These are phyloP conservation scores for Claviceps humidiphila DNA, from an alignment of 2,329 filamentous ascomycete genomes.

Conservation along the genomic window DNA sequence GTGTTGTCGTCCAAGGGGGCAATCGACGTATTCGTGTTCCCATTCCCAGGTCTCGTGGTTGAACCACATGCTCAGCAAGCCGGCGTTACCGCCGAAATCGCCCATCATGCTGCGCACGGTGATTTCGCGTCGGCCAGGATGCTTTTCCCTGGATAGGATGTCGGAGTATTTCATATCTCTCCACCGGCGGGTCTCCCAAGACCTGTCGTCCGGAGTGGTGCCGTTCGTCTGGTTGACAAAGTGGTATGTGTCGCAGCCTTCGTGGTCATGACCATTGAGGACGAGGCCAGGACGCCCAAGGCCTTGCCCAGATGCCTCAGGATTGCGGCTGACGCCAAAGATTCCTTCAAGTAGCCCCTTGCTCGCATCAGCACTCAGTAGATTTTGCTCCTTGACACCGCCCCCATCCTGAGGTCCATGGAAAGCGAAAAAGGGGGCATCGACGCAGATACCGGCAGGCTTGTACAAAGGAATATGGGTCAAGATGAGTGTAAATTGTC, in stretches of 20 bases:
- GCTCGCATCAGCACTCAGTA: conserved; percentile 61
- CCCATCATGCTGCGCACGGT: conserved; percentile 99
- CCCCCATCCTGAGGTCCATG: conserved; percentile 51
- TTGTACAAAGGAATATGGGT: conserved; percentile 93
- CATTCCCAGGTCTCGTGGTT: conserved; percentile 60
- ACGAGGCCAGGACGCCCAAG: conserved; percentile 63
- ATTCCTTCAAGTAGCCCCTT: conserved; percentile 71
- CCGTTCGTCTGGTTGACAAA: conserved; percentile 52
- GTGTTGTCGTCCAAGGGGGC: conserved; percentile 72
- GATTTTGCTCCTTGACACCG: conserved; percentile 81
- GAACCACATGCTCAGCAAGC: conserved; percentile 81
- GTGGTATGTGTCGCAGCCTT: conserved; percentile 83
- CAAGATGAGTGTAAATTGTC: conserved; percentile 68
- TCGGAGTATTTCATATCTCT: conserved; percentile 26
- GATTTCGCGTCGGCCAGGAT: conserved; percentile 67
- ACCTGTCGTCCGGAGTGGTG: conserved; percentile 24
- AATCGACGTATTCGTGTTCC: conserved; percentile 69
- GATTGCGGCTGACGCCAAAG: conserved; percentile 59
- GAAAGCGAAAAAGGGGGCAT: conserved; percentile 73
- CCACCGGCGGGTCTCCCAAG: conserved; percentile 40
- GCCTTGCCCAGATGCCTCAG: conserved; percentile 44
- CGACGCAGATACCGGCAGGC: conserved; percentile 65
- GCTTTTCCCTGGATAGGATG: conserved; percentile 27
- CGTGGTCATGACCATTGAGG: conserved; percentile 88
- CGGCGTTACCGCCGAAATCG: conserved; percentile 82